Conservation (phyloP, 2,329 filamentous ascomycete genomes). For the Fusarium sp. region DNA sequence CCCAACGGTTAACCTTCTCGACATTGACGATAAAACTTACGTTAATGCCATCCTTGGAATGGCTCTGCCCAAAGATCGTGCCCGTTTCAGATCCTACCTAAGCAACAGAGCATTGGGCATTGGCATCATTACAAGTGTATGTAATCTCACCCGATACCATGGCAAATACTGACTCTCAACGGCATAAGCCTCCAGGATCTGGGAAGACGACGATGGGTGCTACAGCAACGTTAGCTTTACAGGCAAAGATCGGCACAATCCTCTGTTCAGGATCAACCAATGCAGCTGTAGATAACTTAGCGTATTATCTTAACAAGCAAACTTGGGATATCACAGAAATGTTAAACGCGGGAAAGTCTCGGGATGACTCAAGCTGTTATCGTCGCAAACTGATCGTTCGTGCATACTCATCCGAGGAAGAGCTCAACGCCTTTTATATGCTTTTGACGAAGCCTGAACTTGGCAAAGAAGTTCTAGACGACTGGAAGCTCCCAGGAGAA, state of each 20-base stretch:
- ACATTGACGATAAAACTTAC: neutral
- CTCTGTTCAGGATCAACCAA: constrained; percentile 18
- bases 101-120: constrained; percentile 14
- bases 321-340: neutral
- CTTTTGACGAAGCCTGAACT: neutral
- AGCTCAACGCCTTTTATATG: neutral
- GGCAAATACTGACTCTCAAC: neutral
- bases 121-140: constrained; percentile 26
- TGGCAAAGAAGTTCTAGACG: neutral
- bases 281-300: constrained; percentile 8
- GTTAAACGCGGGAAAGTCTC: neutral
- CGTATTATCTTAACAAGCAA: neutral
- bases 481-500: neutral
- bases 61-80: neutral
- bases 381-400: constrained; percentile 12
- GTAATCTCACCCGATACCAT: neutral
- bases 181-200: neutral
- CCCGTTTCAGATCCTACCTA: constrained; percentile 25
- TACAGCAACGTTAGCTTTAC: constrained; percentile 10
- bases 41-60: constrained; percentile 6
- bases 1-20: constrained; percentile 9
- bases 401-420: neutral
- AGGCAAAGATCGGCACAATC: constrained; percentile 1
- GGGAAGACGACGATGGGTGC: constrained; percentile 25
- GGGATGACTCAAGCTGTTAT: accelerated